Evolutionary conservation across 805 yeast genomes (phyloP).

Genomic region (Ogataea henricii): DNA sequence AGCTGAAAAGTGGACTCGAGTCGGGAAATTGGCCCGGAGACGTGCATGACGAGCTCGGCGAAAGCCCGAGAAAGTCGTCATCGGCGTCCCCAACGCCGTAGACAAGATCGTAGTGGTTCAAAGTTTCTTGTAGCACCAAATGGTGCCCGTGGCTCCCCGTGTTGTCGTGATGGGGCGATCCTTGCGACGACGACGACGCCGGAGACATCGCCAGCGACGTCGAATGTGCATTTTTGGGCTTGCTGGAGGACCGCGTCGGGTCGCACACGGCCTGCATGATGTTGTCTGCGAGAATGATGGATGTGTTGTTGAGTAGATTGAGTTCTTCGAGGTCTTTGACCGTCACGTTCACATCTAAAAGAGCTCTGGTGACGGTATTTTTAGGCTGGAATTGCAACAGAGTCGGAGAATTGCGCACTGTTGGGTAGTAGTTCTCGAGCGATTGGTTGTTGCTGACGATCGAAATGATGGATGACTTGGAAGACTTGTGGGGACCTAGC

Average conservation of each 20-base stretch:
- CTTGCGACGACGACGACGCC: slow-evolving; percentile 9
- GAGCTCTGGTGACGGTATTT: slow-evolving; percentile 38
- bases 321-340: slow-evolving; percentile 37
- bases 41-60: slow-evolving; percentile 14
- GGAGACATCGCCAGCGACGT: slow-evolving; percentile 10
- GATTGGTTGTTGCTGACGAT: slow-evolving; percentile 32
- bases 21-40: slow-evolving; percentile 15
- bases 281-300: slow-evolving; percentile 19
- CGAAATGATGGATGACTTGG: slow-evolving; percentile 36
- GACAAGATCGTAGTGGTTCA: slow-evolving; percentile 33
- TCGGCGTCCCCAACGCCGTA: slow-evolving; percentile 23
- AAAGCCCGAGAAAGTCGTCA: slow-evolving; percentile 12
- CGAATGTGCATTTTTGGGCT: background rate
- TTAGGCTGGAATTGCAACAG: slow-evolving; percentile 56
- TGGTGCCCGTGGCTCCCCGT: background rate
- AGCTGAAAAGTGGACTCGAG: slow-evolving; percentile 10
- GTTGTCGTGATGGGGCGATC: background rate
- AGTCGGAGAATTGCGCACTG: slow-evolving; percentile 59
- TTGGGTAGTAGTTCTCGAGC: slow-evolving; percentile 74
- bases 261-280: slow-evolving; percentile 17
- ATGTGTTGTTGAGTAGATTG: slow-evolving; percentile 22
- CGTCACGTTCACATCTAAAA: slow-evolving; percentile 51
- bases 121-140: slow-evolving; percentile 19
- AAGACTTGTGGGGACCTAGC: slow-evolving; percentile 35
- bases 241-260: slow-evolving; percentile 1